Evolutionary conservation across 257 asterid genomes (phyloP).

Genomic region (Avicennia marina): DNA sequence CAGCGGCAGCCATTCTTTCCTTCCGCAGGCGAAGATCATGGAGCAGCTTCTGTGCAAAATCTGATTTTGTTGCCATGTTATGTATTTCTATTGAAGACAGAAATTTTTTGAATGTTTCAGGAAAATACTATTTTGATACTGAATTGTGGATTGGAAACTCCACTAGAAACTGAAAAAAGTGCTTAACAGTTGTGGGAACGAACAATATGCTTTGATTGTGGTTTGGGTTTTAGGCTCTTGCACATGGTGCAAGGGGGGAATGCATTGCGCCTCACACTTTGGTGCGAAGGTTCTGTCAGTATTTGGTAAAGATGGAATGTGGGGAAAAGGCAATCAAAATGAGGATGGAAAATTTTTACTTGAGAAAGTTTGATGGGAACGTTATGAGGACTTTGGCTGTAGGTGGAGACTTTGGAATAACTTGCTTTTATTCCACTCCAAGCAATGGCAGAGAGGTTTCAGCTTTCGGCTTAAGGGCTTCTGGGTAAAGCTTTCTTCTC

Average conservation of each 20-base stretch:
- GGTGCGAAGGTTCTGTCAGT: conserved; percentile 38
- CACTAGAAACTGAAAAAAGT: not conserved
- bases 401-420: conserved; percentile 26
- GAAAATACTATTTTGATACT: no score
- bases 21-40: conserved; percentile 69
- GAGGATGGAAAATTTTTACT: conserved; percentile 28
- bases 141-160: not conserved
- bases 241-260: conserved; percentile 13
- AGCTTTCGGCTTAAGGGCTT: conserved; percentile 24
- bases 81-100: not conserved
- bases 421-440: conserved; percentile 48
- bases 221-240: conserved; percentile 20
- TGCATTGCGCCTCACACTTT: conserved; percentile 22
- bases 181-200: conserved; percentile 17
- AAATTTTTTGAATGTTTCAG: not conserved
- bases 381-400: conserved; percentile 22
- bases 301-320: conserved; percentile 36
- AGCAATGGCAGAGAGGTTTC: conserved; percentile 29
- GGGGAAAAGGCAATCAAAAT: conserved; percentile 24
- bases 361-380: conserved; percentile 29
- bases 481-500: conserved; percentile 27
- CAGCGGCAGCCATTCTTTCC: conserved; percentile 57
- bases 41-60: conserved; percentile 88
- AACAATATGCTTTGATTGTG: conserved; percentile 28
- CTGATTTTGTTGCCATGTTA: conserved; percentile 59